Percentiles rank a stretch among this genome's conserved stretches.
phyloP scores from a whole-genome alignment of 2,329 filamentous ascomycete genomes.

The Knoxdaviesia proteae region DNA sequence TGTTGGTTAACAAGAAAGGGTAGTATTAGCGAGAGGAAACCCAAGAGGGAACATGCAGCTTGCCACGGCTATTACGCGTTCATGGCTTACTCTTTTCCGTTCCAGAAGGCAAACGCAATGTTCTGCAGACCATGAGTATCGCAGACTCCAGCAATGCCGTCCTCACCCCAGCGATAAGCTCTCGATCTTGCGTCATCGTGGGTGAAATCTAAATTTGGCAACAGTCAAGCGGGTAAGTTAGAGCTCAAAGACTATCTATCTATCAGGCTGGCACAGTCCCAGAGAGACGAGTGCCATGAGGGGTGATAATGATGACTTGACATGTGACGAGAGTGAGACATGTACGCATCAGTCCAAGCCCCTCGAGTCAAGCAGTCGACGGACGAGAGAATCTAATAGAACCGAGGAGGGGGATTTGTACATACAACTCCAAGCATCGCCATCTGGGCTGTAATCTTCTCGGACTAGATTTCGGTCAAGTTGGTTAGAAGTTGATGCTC shows the following conservation, averaged over 20 bases:
- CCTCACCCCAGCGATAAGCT: constrained; percentile 87
- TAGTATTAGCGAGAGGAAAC: not conserved
- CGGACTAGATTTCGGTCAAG: constrained; percentile 34
- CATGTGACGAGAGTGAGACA: no score
- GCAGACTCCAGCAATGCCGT: constrained; percentile 84
- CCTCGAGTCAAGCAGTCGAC: no score
- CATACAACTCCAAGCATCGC: constrained; percentile 90
- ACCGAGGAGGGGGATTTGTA: constrained; percentile 9
- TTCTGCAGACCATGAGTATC: constrained; percentile 84
- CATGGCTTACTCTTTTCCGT: constrained; percentile 71
- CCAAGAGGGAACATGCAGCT: not conserved
- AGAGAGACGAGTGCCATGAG: not conserved
- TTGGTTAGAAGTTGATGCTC: constrained; percentile 6
- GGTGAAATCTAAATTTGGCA: constrained; percentile 49
- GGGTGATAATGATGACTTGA: not conserved
- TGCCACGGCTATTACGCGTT: not conserved
- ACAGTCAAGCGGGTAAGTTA: constrained; percentile 7
- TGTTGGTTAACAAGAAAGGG: constrained; percentile 14
- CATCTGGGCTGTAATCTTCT: constrained; percentile 77
- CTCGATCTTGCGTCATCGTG: constrained; percentile 80
- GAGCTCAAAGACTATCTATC: constrained; percentile 4
- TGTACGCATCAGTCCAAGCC: no score
- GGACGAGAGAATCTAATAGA: not conserved
- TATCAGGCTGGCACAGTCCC: not conserved
- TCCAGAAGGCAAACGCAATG: constrained; percentile 93